These are phyloP conservation scores for Vishniacozyma victoriae DNA, from an alignment of 768 basidiomycete species.

Conservation along the genomic window DNA sequence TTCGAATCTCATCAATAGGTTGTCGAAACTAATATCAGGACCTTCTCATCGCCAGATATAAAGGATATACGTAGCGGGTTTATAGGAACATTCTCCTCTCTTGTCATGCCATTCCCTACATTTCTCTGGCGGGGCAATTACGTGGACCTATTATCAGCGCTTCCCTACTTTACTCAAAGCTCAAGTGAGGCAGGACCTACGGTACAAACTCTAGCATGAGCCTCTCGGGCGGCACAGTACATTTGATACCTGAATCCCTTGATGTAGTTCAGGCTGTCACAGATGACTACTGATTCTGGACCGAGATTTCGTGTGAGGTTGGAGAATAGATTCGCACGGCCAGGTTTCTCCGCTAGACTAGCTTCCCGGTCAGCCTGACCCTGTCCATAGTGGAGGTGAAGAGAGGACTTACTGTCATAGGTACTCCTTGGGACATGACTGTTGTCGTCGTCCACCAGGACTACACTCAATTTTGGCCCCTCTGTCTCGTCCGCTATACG, in stretches of 20 bases:
- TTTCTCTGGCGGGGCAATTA: conserved; percentile 56
- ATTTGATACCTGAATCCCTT: conserved; percentile 98
- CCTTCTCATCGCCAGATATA: conserved; percentile 6
- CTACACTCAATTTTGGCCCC: conserved; percentile 53
- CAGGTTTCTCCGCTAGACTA: conserved; percentile 77
- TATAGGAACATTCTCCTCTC: conserved; percentile 54
- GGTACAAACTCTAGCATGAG: conserved; percentile 76
- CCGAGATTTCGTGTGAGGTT: conserved; percentile 70
- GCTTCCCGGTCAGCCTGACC: conserved; percentile 52
- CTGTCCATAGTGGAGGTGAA: not conserved
- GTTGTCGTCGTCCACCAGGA: conserved; percentile 66
- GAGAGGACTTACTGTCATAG: conserved; percentile 62
- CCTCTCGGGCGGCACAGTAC: conserved; percentile 89
- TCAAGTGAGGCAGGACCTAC: conserved; percentile 53
- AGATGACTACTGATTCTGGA: conserved; percentile 70
- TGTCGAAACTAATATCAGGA: conserved; percentile 60
- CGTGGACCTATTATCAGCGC: conserved; percentile 44
- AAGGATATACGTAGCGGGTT: conserved; percentile 63
- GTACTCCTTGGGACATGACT: conserved; percentile 60
- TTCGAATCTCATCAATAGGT: conserved; percentile 81
- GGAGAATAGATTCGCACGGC: conserved; percentile 74
- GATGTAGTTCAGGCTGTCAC: conserved; percentile 93
- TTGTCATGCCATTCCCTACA: conserved; percentile 70
- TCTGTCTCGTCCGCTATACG: conserved; percentile 52
- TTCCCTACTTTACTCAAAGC: conserved; percentile 1